Evolutionary conservation across 2,329 filamentous ascomycete genomes (phyloP), one percentile per base, ranked within the genome.

Genomic region (Knoxdaviesia proteae): DNA sequence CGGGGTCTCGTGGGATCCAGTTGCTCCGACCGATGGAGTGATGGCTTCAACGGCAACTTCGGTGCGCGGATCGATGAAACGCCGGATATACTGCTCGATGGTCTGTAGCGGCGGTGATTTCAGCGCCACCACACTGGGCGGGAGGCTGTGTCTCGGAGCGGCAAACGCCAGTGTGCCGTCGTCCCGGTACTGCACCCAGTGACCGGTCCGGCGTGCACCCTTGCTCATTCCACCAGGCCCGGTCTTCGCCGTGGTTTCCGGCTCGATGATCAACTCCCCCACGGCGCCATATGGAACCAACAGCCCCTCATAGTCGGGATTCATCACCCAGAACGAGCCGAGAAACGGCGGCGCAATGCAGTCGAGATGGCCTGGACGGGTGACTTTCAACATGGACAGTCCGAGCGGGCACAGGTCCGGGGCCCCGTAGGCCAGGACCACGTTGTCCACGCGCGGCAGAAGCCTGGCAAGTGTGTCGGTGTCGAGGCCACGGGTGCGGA

Each of bases 251-350:
- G 20, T 20, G 20, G 20, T 2, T 20, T 20, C 20, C 20, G 20
- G 20, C 49, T 77, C 71, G 34, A 79, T 67, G 4, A 76, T 62
- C 2, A 79, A 57, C 50, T 79, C 74, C 0, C 71, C 71, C 1
- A 71, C 57, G 0, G 66, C 62, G 1, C 72, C 72, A 8, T 70
- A 54, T 0, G 69, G 69, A 56, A 69, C 61, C 35, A 69, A 58
- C 34, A 61, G 63, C 47, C 61, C 61, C 32, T 61, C 59, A 42
- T 72, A 63, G 4, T 70, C 62, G 0, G 64, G 62, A 40, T 67
- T 67, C n/a, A 71, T 63, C 9, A 72, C 60, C 60, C 68, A 65
- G 40, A 68, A 67, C 7, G 60, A 61, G 4, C 68, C 67, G 3
- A 60, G 57, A 7, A 70, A 61, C 0, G 68, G 67, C 1, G 59